A percentile compares a stretch with the other conserved stretches of the same genome.
phyloP scores from a whole-genome alignment of 805 yeast species.

The Komagataella pseudopastoris region DNA sequence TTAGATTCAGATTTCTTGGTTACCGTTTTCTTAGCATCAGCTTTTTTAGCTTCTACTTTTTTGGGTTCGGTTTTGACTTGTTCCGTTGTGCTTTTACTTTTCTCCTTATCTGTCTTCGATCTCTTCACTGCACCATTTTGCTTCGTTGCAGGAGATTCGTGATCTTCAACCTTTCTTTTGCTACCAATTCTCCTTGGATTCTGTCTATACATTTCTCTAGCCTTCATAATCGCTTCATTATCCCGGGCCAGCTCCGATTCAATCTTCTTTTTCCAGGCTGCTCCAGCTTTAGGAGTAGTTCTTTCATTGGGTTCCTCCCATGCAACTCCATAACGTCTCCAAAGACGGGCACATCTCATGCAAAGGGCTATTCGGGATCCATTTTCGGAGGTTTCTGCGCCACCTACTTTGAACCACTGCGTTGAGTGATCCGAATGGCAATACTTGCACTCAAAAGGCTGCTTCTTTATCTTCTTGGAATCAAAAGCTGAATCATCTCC shows the following conservation, averaged over 20 bases:
- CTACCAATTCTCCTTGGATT: slow-evolving; percentile 9
- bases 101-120: background rate
- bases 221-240: slow-evolving; percentile 35
- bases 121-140: background rate
- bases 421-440: slow-evolving; percentile 44
- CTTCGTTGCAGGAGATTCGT: background rate
- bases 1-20: background rate
- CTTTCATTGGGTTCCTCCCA: slow-evolving; percentile 75
- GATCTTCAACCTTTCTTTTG: background rate
- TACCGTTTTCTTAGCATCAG: background rate
- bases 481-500: slow-evolving; percentile 68
- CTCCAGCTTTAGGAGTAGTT: slow-evolving; percentile 27
- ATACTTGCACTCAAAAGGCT: slow-evolving; percentile 50
- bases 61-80: background rate
- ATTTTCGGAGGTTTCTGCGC: slow-evolving; percentile 28
- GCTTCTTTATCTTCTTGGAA: slow-evolving; percentile 27
- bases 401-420: slow-evolving; percentile 66
- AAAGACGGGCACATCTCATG: slow-evolving; percentile 72
- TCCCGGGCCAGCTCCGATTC: slow-evolving; percentile 62
- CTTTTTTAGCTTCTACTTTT: background rate
- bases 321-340: slow-evolving; percentile 80
- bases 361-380: slow-evolving; percentile 47
- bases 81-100: background rate
- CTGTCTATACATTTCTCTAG: slow-evolving; percentile 24
- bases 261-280: slow-evolving; percentile 43